A percentile compares a stretch with the other conserved stretches of the same genome.
Evolutionary conservation across 179 eudicot species (phyloP).

Genomic region (Beta macrorhiza): DNA sequence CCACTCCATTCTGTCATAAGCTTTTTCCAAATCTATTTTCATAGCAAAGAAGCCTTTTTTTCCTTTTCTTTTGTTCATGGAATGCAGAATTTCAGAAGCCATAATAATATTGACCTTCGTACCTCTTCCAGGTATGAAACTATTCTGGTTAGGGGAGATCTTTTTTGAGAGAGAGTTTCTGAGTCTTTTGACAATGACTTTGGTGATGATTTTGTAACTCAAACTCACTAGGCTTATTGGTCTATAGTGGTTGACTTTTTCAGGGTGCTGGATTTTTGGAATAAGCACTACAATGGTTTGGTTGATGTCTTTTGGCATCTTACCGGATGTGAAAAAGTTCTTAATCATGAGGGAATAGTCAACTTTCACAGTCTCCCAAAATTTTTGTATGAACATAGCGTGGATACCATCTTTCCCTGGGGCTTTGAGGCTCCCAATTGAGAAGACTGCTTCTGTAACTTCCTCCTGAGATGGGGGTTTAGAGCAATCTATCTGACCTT

Average conservation of each 20-base stretch:
- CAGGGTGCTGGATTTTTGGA: not conserved
- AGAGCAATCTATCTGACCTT: too few relatives aligned
- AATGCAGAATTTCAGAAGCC: not conserved
- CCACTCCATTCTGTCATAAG: not conserved
- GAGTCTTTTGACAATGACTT: not conserved
- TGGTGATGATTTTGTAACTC: not conserved
- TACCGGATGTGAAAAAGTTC: fast-evolving
- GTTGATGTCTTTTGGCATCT: not conserved
- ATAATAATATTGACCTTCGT: too few relatives aligned
- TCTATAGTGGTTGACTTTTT: not conserved
- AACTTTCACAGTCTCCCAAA: too few relatives aligned
- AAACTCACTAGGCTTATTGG: not conserved
- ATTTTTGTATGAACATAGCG: too few relatives aligned
- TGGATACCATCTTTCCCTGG: too few relatives aligned
- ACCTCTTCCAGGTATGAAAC: not conserved
- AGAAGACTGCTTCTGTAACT: too few relatives aligned
- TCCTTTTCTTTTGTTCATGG: not conserved
- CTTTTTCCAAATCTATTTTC: not conserved
- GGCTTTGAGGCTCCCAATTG: too few relatives aligned
- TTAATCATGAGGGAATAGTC: not conserved
- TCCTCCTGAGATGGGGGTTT: too few relatives aligned
- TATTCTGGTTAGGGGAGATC: not conserved
- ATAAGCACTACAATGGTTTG: not conserved
- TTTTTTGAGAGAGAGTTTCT: not conserved
- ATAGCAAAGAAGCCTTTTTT: not conserved